These are phyloP conservation scores for Pinus tabuliformis DNA, from an alignment of 75 land plant genomes.

Conservation along the genomic window DNA sequence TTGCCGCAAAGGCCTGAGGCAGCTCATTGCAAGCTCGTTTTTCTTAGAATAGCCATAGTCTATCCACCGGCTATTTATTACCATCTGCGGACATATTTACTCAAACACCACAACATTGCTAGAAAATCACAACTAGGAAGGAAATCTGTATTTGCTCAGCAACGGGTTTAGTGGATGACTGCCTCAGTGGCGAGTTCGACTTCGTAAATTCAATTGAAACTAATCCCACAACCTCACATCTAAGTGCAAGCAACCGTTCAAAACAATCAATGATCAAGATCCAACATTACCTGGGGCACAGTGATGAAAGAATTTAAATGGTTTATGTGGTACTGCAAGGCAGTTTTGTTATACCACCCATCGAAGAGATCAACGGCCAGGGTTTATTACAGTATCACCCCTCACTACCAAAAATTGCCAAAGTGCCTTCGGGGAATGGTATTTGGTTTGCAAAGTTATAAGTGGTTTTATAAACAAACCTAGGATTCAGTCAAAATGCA, in stretches of 20 bases:
- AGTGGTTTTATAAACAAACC: too few relatives aligned
- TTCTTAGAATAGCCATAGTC: slow-evolving; percentile 65
- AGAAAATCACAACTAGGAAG: slow-evolving; percentile 72
- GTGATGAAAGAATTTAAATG: too few relatives aligned
- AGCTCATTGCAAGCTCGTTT: slow-evolving; percentile 83
- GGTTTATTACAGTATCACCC: too few relatives aligned
- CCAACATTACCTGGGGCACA: too few relatives aligned
- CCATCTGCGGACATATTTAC: slow-evolving; percentile 95
- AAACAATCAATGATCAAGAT: too few relatives aligned
- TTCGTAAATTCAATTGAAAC: slow-evolving; percentile 49
- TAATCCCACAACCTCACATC: slow-evolving; percentile 37
- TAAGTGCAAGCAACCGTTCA: background rate
- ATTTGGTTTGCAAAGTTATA: too few relatives aligned
- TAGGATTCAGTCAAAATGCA: too few relatives aligned
- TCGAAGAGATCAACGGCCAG: too few relatives aligned
- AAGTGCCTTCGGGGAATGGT: too few relatives aligned
- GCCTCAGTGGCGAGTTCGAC: slow-evolving; percentile 27
- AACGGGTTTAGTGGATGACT: slow-evolving; percentile 36
- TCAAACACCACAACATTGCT: slow-evolving; percentile 96
- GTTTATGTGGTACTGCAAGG: too few relatives aligned
- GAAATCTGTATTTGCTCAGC: slow-evolving; percentile 45
- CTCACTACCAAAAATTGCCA: too few relatives aligned
- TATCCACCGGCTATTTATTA: slow-evolving; percentile 96
- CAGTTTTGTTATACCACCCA: too few relatives aligned
- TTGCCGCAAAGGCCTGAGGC: slow-evolving; percentile 92